Percentiles rank a stretch among this genome's conserved stretches.
Evolutionary conservation across 2,329 filamentous ascomycete species (phyloP).

Genomic region (Calycina marina): DNA sequence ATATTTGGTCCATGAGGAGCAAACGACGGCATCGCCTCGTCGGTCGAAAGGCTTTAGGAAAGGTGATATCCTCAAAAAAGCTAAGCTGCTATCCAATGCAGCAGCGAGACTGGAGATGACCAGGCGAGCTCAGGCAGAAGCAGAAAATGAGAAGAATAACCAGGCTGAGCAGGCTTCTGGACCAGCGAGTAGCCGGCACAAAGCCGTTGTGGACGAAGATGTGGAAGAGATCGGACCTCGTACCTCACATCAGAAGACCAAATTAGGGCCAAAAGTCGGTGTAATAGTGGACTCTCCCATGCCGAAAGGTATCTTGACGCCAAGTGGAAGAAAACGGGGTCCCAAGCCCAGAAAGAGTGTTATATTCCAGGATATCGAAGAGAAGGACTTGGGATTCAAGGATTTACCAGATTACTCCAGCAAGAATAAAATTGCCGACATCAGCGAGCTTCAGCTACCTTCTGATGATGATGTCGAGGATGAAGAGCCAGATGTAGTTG

Average conservation of each 20-base stretch:
- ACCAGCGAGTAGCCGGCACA: background rate
- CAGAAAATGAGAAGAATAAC: background rate
- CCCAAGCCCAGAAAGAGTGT: slow-evolving; percentile 37
- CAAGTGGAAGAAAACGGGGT: slow-evolving; percentile 29
- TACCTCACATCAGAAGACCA: background rate
- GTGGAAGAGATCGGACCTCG: background rate
- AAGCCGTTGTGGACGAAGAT: too few species aligned
- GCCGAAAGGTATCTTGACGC: slow-evolving; percentile 39
- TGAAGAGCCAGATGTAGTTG: slow-evolving; percentile 7
- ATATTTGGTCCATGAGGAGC: background rate
- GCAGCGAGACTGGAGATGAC: slow-evolving; percentile 1
- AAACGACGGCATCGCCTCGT: background rate
- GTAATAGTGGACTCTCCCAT: background rate
- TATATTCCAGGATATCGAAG: slow-evolving; percentile 32
- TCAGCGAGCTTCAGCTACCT: background rate
- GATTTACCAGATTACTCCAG: slow-evolving; percentile 27
- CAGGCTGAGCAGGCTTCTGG: background rate
- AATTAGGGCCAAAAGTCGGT: slow-evolving; percentile 11
- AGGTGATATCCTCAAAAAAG: slow-evolving; percentile 3
- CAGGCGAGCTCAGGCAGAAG: background rate
- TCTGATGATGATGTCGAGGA: slow-evolving; percentile 1
- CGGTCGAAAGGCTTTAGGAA: slow-evolving; percentile 3
- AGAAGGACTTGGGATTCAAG: slow-evolving; percentile 33
- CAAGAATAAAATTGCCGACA: background rate
- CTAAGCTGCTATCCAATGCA: slow-evolving; percentile 5